Percentiles rank a stretch among this genome's conserved stretches.
Evolutionary conservation across 139 green algal species (phyloP).

Genomic region (Eudorina sp.): DNA sequence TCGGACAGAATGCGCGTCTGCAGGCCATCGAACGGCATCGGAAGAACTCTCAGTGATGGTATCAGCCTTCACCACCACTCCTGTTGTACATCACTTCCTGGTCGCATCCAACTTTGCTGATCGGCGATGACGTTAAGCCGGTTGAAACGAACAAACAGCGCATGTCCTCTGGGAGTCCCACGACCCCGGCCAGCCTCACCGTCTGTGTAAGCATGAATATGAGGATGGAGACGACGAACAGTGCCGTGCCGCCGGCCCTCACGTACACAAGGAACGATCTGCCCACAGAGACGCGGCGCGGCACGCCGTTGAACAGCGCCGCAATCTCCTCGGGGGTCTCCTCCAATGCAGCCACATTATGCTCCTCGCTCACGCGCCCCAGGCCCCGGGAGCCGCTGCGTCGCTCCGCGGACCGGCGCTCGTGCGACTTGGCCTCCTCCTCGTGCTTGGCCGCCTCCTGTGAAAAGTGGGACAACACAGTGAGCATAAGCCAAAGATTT

Average conservation of each 20-base stretch:
- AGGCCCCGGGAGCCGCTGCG: constrained; percentile 13
- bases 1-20: constrained; percentile 48
- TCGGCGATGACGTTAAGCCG: too few species aligned
- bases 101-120: too few species aligned
- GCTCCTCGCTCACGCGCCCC: constrained; percentile 16
- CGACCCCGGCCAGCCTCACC: background rate
- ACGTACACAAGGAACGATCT: constrained; percentile 54
- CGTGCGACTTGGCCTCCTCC: constrained; percentile 38
- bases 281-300: constrained; percentile 47
- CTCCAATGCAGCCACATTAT: constrained; percentile 1
- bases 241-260: constrained; percentile 51
- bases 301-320: constrained; percentile 57
- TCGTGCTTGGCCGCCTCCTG: constrained; percentile 13
- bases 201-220: constrained; percentile 68
- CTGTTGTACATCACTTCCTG: too few species aligned
- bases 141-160: too few species aligned
- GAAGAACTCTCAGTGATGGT: too few species aligned
- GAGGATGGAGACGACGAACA: constrained; percentile 57
- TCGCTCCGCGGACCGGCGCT: background rate
- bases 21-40: too few species aligned
- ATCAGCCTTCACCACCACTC: too few species aligned
- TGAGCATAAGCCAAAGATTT: background rate
- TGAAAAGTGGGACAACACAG: background rate
- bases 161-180: too few species aligned
- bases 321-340: constrained; percentile 55